Percentiles rank a stretch among this genome's conserved stretches.
Evolutionary conservation across 352 stramenopile genomes (phyloP).

Genomic region (Pythium insidiosum): DNA sequence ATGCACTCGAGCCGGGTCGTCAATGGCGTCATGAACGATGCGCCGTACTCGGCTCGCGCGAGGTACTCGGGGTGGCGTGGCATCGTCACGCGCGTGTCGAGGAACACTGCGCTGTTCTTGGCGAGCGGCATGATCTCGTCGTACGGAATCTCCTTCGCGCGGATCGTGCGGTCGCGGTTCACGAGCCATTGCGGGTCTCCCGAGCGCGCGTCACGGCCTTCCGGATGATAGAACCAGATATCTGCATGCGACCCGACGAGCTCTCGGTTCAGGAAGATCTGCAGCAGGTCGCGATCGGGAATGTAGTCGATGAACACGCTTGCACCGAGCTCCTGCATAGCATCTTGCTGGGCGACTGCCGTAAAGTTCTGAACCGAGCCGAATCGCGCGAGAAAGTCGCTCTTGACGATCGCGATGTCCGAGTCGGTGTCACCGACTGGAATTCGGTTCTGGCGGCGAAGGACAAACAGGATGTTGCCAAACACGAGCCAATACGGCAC

Average conservation of each 20-base stretch:
- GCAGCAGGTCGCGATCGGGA: slow-evolving; percentile 45
- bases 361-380: slow-evolving; percentile 49
- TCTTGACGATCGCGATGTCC: slow-evolving; percentile 64
- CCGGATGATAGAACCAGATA: slow-evolving; percentile 64
- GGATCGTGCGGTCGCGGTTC: slow-evolving; percentile 65
- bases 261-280: slow-evolving; percentile 51
- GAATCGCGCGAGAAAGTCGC: slow-evolving; percentile 40
- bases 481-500: slow-evolving; percentile 68
- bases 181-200: slow-evolving; percentile 38
- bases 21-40: slow-evolving; percentile 60
- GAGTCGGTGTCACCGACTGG: slow-evolving; percentile 73
- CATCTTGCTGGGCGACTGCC: slow-evolving; percentile 27
- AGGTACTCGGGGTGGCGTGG: slow-evolving; percentile 51
- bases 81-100: slow-evolving; percentile 42
- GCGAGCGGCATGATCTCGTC: slow-evolving; percentile 56
- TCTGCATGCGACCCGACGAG: slow-evolving; percentile 53
- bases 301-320: slow-evolving; percentile 46
- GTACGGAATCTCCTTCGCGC: slow-evolving; percentile 50
- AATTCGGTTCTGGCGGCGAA: slow-evolving; percentile 51
- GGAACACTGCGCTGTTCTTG: slow-evolving; percentile 29
- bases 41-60: slow-evolving; percentile 56
- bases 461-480: slow-evolving; percentile 69
- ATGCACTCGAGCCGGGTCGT: slow-evolving; percentile 72
- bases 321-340: slow-evolving; percentile 32
- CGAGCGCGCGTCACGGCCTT: slow-evolving; percentile 28